Percentiles rank a stretch among this genome's conserved stretches.
phyloP scores from a whole-genome alignment of 306 rosid species.

The Citrullus amarus region DNA sequence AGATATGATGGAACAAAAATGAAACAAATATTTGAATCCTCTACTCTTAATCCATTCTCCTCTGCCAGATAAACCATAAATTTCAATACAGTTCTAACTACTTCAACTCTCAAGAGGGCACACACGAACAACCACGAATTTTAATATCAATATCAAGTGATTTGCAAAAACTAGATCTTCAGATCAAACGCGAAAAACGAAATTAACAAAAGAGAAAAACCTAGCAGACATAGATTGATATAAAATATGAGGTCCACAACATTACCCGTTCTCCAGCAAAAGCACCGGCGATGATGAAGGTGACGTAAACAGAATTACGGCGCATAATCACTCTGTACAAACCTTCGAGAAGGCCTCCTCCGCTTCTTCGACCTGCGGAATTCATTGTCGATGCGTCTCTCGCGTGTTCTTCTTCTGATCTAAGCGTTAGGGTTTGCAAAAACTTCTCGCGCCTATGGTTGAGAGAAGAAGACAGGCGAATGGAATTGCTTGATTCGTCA shows the following conservation, averaged over 20 bases:
- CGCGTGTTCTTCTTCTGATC: slow-evolving; percentile 13
- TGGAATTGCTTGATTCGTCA: neutral
- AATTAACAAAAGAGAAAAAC: slow-evolving; percentile 41
- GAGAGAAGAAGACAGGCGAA: neutral
- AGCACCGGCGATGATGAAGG: slow-evolving; percentile 91
- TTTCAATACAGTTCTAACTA: neutral
- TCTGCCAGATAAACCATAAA: neutral
- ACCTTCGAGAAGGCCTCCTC: slow-evolving; percentile 73
- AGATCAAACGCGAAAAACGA: slow-evolving; percentile 17
- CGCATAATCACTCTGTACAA: slow-evolving; percentile 88
- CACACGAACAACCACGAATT: neutral
- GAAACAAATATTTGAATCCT: neutral
- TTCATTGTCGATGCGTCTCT: slow-evolving; percentile 33
- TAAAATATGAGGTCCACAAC: slow-evolving; percentile 4
- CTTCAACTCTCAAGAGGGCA: neutral
- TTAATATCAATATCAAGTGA: neutral
- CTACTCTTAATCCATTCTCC: neutral
- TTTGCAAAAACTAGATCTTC: neutral
- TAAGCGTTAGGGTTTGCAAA: slow-evolving; percentile 17
- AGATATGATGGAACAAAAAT: neutral
- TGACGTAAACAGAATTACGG: slow-evolving; percentile 88
- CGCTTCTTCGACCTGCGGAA: slow-evolving; percentile 36
- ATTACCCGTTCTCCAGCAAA: slow-evolving; percentile 85
- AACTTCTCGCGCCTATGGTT: neutral
- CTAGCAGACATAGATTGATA: slow-evolving; percentile 12